phyloP scores from a whole-genome alignment of 2,329 filamentous ascomycete species.

The Clathrospora elynae region DNA sequence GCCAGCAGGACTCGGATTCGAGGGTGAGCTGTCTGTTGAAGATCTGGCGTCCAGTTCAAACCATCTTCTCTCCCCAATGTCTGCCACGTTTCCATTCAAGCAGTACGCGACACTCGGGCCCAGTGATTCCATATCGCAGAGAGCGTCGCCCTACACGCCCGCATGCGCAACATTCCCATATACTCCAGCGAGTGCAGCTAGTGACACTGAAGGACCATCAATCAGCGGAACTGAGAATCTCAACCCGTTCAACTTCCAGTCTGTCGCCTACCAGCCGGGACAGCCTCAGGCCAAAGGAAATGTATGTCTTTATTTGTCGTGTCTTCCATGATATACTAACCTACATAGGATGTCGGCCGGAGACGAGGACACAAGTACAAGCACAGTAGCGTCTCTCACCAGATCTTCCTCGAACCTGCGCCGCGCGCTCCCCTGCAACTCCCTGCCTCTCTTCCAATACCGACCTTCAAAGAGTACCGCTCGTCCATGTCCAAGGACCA shows the following conservation, averaged over 20 bases:
- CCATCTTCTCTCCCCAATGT: conserved; percentile 47
- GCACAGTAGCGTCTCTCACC: conserved; percentile 92
- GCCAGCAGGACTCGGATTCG: conserved; percentile 43
- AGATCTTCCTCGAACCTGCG: conserved; percentile 94
- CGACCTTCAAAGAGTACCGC: conserved; percentile 85
- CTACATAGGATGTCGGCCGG: conserved; percentile 78
- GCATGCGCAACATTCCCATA: conserved; percentile 43
- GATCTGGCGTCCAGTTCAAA: conserved; percentile 38
- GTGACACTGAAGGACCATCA: conserved; percentile 38
- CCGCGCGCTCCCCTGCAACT: conserved; percentile 83
- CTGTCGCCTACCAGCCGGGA: conserved; percentile 56
- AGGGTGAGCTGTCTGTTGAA: conserved; percentile 34
- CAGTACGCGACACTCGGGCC: conserved; percentile 43
- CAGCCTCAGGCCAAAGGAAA: conserved; percentile 75
- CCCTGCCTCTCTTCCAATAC: conserved; percentile 88
- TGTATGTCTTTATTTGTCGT: conserved; percentile 21
- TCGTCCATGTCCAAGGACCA: conserved; percentile 89
- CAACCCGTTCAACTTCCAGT: conserved; percentile 94
- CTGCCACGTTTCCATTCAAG: conserved; percentile 46
- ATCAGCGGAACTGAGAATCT: conserved; percentile 46
- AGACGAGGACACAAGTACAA: conserved; percentile 97
- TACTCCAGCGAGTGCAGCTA: conserved; percentile 37
- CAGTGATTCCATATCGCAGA: conserved; percentile 44
- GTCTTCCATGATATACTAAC: conserved; percentile 24
- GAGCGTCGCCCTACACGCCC: conserved; percentile 43